Evolutionary conservation across 2,329 filamentous ascomycete genomes (phyloP).

Genomic region (Tolypocladium paradoxum): DNA sequence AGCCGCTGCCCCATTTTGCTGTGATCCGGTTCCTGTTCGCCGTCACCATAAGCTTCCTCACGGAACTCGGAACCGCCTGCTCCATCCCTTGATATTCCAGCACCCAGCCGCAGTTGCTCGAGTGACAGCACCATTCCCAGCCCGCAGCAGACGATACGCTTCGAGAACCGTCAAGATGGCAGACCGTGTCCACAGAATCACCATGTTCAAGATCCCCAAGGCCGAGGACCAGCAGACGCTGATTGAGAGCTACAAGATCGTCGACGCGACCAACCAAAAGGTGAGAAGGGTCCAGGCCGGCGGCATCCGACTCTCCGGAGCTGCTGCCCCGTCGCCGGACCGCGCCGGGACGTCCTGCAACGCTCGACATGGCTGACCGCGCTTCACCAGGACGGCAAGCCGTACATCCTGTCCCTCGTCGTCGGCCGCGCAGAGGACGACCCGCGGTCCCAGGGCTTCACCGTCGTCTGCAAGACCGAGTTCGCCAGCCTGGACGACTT

Average conservation of each 20-base stretch:
- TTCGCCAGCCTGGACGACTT: slow-evolving; percentile 58
- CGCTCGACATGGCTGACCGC: neutral
- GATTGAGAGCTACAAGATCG: slow-evolving; percentile 31
- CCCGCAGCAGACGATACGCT: neutral
- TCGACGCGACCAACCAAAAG: slow-evolving; percentile 30
- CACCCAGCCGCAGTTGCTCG: neutral
- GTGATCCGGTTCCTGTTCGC: neutral
- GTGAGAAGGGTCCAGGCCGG: slow-evolving; percentile 14
- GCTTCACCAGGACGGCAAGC: slow-evolving; percentile 50
- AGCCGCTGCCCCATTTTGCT: neutral
- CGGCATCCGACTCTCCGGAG: neutral
- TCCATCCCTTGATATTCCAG: neutral
- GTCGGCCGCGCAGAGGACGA: slow-evolving; percentile 46
- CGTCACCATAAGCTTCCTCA: no score
- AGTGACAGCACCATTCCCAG: neutral
- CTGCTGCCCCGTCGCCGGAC: neutral
- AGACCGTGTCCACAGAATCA: slow-evolving; percentile 34
- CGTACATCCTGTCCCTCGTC: slow-evolving; percentile 52
- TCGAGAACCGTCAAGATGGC: slow-evolving; percentile 18
- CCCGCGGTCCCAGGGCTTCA: slow-evolving; percentile 54
- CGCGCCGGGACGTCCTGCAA: neutral
- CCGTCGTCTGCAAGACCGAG: slow-evolving; percentile 49
- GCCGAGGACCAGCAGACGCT: slow-evolving; percentile 31
- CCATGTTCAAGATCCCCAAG: slow-evolving; percentile 42
- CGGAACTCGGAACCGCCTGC: neutral